Percentiles rank a stretch among this genome's conserved stretches.
These are phyloP conservation scores for Hordeum pubiflorum DNA, from an alignment of 202 grass and related monocot genomes.

Conservation along the genomic window DNA sequence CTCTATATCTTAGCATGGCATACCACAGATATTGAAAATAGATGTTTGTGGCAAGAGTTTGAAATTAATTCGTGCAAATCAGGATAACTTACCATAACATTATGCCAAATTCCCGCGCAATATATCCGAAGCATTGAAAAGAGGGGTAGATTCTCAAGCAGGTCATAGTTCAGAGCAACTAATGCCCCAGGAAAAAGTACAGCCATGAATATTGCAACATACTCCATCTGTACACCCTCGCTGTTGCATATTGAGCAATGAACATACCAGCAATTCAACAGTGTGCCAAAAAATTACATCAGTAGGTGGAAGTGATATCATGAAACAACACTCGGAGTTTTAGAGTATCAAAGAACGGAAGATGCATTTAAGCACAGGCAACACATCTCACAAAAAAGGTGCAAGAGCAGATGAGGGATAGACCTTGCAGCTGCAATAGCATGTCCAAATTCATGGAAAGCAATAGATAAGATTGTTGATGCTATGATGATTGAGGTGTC, in stretches of 20 bases:
- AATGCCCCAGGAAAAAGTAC: constrained; percentile 85
- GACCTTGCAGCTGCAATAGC: constrained; percentile 88
- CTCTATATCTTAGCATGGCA: constrained; percentile 5
- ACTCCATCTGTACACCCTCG: constrained; percentile 82
- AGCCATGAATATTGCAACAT: constrained; percentile 76
- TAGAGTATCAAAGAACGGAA: constrained; percentile 3
- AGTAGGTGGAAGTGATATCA: not conserved
- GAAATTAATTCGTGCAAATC: constrained; percentile 13
- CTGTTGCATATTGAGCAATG: constrained; percentile 42
- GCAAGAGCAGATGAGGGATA: constrained; percentile 20
- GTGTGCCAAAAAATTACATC: not conserved
- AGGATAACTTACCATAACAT: constrained; percentile 57
- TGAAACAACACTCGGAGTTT: not conserved
- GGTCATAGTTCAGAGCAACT: constrained; percentile 74
- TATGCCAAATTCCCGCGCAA: constrained; percentile 94
- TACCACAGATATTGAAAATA: not conserved
- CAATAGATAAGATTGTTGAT: constrained; percentile 74
- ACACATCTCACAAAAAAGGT: constrained; percentile 4
- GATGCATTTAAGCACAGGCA: not conserved
- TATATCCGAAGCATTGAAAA: constrained; percentile 79
- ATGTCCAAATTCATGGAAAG: constrained; percentile 93
- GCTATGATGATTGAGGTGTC: constrained; percentile 48
- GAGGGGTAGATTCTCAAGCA: constrained; percentile 43
- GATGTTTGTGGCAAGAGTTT: not conserved
- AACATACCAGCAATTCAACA: constrained; percentile 1